Percentiles rank a stretch among this genome's conserved stretches.
Evolutionary conservation across 2,329 filamentous ascomycete species (phyloP).

Genomic region (Paecilomyces dactylethromorphus): DNA sequence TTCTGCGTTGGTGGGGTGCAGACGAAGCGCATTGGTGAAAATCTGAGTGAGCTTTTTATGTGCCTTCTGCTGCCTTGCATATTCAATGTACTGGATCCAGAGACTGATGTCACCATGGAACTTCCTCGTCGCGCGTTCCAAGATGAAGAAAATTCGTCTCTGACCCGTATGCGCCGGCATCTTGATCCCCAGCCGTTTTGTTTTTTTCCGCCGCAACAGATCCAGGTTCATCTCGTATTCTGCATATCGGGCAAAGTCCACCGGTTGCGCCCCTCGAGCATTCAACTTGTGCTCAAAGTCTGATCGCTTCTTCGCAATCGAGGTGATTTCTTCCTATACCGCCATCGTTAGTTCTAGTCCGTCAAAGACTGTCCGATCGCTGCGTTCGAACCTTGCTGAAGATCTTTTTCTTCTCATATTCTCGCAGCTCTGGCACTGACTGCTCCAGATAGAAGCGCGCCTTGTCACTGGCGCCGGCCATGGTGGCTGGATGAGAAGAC

Average conservation of each 20-base stretch:
- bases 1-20: slow-evolving; percentile 76
- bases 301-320: slow-evolving; percentile 82
- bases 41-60: slow-evolving; percentile 56
- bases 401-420: slow-evolving; percentile 86
- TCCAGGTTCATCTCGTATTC: slow-evolving; percentile 65
- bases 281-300: slow-evolving; percentile 90
- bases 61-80: slow-evolving; percentile 61
- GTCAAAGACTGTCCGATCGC: slow-evolving; percentile 1
- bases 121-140: slow-evolving; percentile 77
- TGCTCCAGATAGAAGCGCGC: slow-evolving; percentile 93
- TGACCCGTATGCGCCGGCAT: slow-evolving; percentile 66
- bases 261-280: slow-evolving; percentile 66
- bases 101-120: slow-evolving; percentile 75
- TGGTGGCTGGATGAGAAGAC: slow-evolving; percentile 31
- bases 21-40: slow-evolving; percentile 63
- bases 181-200: slow-evolving; percentile 71
- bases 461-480: slow-evolving; percentile 86
- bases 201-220: slow-evolving; percentile 71
- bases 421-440: slow-evolving; percentile 82
- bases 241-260: slow-evolving; percentile 80
- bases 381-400: slow-evolving; percentile 61
- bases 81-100: slow-evolving; percentile 88
- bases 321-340: slow-evolving; percentile 74
- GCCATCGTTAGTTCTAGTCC: slow-evolving; percentile 1
- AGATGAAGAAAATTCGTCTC: slow-evolving; percentile 78